Conservation (phyloP, 495 filamentous ascomycete species). For the Cryomyces antarcticus region DNA sequence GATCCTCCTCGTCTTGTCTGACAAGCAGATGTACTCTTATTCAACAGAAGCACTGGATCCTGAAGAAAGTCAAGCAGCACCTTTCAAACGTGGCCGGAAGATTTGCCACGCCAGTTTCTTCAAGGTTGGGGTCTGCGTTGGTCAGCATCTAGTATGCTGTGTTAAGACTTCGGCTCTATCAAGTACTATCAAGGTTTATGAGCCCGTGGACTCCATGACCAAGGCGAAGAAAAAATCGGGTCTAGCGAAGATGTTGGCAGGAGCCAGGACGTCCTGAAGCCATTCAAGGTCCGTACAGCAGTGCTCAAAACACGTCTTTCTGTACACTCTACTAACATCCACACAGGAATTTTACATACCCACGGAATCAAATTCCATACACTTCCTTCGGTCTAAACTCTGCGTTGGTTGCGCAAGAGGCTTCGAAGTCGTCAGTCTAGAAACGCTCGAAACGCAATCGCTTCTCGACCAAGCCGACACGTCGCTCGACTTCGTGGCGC, state of each 20-base stretch:
- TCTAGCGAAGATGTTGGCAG: constrained; percentile 83
- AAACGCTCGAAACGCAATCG: constrained; percentile 92
- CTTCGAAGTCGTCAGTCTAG: constrained; percentile 91
- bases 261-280: constrained; percentile 80
- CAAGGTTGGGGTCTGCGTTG: constrained; percentile 86
- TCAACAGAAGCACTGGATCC: constrained; percentile 68
- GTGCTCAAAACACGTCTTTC: not conserved
- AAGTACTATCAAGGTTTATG: constrained; percentile 92
- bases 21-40: constrained; percentile 77
- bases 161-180: constrained; percentile 80
- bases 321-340: constrained; percentile 1
- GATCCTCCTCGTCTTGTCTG: constrained; percentile 75
- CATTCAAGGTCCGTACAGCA: constrained; percentile 49
- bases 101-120: constrained; percentile 97
- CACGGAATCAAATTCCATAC: constrained; percentile 84
- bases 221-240: constrained; percentile 82
- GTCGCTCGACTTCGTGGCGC: constrained; percentile 84
- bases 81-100: constrained; percentile 79
- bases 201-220: constrained; percentile 79
- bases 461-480: constrained; percentile 96
- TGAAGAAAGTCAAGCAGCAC: constrained; percentile 35
- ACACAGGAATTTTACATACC: constrained; percentile 91
- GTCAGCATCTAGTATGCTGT: constrained; percentile 82
- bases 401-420: constrained; percentile 90
- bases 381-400: constrained; percentile 90